These are phyloP conservation scores for Alternaria tenuissima DNA, from an alignment of 2,329 filamentous ascomycete species.

Conservation along the genomic window DNA sequence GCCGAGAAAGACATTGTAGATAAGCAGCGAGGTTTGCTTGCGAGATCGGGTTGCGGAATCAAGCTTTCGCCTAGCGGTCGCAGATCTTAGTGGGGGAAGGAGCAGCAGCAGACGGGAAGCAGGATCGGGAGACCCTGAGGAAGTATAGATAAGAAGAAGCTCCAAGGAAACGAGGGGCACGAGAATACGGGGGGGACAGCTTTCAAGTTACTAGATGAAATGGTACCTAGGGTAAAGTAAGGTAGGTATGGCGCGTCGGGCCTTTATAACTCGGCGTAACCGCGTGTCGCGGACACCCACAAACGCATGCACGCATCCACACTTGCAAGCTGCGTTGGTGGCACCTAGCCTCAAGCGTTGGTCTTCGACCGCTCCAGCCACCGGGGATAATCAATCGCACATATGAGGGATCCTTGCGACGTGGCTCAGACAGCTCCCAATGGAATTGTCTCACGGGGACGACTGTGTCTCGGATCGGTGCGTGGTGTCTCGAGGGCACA, in stretches of 20 bases:
- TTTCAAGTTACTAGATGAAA: neutral
- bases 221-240: neutral
- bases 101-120: neutral
- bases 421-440: neutral
- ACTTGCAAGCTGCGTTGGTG: neutral
- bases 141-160: neutral
- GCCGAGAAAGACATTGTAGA: constrained; percentile 48
- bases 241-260: constrained; percentile 9
- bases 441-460: neutral
- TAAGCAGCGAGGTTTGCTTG: neutral
- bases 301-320: constrained; percentile 8
- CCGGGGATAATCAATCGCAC: neutral
- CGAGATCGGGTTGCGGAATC: constrained; percentile 3
- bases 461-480: constrained; percentile 1
- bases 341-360: neutral
- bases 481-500: neutral
- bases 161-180: neutral
- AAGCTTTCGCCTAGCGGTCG: constrained; percentile 24
- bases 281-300: constrained; percentile 9
- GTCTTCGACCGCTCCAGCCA: neutral
- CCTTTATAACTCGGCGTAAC: constrained; percentile 13
- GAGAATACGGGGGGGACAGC: neutral
- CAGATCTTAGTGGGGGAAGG: constrained; percentile 9
- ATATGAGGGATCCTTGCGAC: neutral
- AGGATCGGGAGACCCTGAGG: neutral